Conservation (phyloP, 2,329 filamentous ascomycete genomes). For the Phialophora expanda region DNA sequence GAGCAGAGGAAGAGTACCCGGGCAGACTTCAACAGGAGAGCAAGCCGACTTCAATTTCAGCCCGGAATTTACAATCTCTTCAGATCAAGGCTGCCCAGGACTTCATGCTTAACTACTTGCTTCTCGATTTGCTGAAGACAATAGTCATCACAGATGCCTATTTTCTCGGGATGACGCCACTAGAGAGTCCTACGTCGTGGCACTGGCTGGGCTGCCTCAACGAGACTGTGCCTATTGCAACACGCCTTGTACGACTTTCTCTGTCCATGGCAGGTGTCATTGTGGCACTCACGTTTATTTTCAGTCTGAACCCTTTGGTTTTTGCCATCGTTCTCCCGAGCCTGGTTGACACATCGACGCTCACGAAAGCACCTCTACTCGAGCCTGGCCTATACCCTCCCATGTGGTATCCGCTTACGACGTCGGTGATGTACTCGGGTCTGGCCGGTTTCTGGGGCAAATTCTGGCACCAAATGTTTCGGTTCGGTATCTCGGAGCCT, state of each 20-base stretch:
- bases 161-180: conserved; percentile 66
- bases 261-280: conserved; percentile 64
- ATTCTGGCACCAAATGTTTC: conserved; percentile 93
- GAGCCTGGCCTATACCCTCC: conserved; percentile 67
- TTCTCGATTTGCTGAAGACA: conserved; percentile 72
- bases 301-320: conserved; percentile 65
- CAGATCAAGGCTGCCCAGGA: conserved; percentile 27
- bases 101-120: conserved; percentile 65
- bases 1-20: conserved; percentile 38
- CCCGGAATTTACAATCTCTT: conserved; percentile 21
- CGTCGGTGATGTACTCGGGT: conserved; percentile 62
- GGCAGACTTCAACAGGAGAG: conserved; percentile 17
- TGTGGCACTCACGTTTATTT: conserved; percentile 65
- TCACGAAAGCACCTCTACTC: conserved; percentile 64
- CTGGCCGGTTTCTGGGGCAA: conserved; percentile 81
- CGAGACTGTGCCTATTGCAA: conserved; percentile 31
- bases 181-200: conserved; percentile 49
- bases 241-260: conserved; percentile 62
- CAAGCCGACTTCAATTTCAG: conserved; percentile 29
- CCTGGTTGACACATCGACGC: conserved; percentile 51
- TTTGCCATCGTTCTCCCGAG: conserved; percentile 59
- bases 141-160: conserved; percentile 78
- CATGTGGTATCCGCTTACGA: conserved; percentile 58
- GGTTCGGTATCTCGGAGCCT: conserved; percentile 59
- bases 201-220: conserved; percentile 31